These are phyloP conservation scores for Vaccinium darrowii DNA, from an alignment of 148 eudicot species.

Conservation along the genomic window DNA sequence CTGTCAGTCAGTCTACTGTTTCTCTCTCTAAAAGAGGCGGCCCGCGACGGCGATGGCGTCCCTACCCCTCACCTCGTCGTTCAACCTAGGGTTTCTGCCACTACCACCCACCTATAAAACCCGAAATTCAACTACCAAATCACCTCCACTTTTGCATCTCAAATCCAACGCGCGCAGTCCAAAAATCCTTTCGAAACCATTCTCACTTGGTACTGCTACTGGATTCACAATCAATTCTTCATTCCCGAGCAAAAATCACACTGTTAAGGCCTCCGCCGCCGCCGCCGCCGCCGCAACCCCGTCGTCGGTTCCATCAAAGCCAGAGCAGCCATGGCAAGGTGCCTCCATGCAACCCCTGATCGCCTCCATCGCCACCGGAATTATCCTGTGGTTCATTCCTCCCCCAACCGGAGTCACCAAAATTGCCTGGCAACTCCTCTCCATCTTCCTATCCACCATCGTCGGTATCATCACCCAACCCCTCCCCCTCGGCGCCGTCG, in stretches of 20 bases:
- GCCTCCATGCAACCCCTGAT: slow-evolving; percentile 64
- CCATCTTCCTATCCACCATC: slow-evolving; percentile 81
- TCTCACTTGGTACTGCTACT: not conserved
- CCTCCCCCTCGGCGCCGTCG: slow-evolving; percentile 88
- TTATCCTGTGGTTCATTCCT: slow-evolving; percentile 72
- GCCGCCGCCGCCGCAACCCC: slow-evolving; percentile 27
- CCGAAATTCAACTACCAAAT: slow-evolving; percentile 19
- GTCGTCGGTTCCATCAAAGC: not conserved
- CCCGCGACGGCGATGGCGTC: slow-evolving; percentile 60
- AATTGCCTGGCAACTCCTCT: slow-evolving; percentile 74
- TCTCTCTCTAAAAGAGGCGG: slow-evolving; percentile 12
- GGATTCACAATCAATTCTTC: slow-evolving; percentile 17
- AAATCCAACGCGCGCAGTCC: not conserved
- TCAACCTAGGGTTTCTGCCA: slow-evolving; percentile 42
- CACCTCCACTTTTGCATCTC: slow-evolving; percentile 24
- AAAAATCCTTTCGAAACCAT: slow-evolving; percentile 3
- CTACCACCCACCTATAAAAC: slow-evolving; percentile 22
- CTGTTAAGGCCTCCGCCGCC: slow-evolving; percentile 24
- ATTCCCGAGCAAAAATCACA: not conserved
- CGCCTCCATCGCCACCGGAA: slow-evolving; percentile 69
- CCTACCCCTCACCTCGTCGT: slow-evolving; percentile 43
- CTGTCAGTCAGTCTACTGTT: too few relatives aligned
- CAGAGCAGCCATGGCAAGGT: slow-evolving; percentile 53
- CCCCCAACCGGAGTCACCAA: slow-evolving; percentile 66
- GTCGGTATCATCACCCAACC: slow-evolving; percentile 93